These are phyloP conservation scores for Colletotrichum neosansevieriae DNA, from an alignment of 2,329 filamentous ascomycete species.

Conservation along the genomic window DNA sequence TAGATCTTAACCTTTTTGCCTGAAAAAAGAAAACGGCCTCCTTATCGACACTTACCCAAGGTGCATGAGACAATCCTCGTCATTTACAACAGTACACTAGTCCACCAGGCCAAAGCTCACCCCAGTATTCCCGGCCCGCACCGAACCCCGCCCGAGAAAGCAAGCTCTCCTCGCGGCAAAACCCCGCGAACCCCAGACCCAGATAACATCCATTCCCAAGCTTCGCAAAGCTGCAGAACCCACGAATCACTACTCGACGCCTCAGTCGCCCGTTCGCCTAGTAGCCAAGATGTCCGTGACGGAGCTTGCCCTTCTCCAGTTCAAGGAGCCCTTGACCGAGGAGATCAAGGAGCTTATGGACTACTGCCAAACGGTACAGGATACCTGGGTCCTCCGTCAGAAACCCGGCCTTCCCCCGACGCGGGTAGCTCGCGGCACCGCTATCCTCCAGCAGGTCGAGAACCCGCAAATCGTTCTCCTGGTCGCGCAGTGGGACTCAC, in stretches of 20 bases:
- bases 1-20: too few species aligned
- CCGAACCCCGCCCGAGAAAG: constrained; percentile 31
- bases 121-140: constrained; percentile 28
- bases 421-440: constrained; percentile 50
- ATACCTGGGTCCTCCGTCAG: constrained; percentile 54
- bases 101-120: constrained; percentile 22
- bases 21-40: neutral
- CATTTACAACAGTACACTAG: too few species aligned
- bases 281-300: constrained; percentile 51
- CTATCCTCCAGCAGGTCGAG: constrained; percentile 51
- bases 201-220: constrained; percentile 1
- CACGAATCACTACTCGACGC: neutral
- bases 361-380: constrained; percentile 51
- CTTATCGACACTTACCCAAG: neutral
- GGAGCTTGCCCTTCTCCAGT: constrained; percentile 54
- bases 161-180: constrained; percentile 15
- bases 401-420: constrained; percentile 51
- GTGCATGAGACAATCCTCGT: constrained; percentile 2
- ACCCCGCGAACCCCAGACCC: constrained; percentile 25
- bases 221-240: neutral
- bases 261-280: neutral
- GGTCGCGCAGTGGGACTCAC: constrained; percentile 59
- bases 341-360: constrained; percentile 51
- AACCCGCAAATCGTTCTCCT: constrained; percentile 55
- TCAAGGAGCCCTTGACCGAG: constrained; percentile 46